phyloP scores from a whole-genome alignment of 2,329 filamentous ascomycete genomes.

The Ophioceras dolichostomum region DNA sequence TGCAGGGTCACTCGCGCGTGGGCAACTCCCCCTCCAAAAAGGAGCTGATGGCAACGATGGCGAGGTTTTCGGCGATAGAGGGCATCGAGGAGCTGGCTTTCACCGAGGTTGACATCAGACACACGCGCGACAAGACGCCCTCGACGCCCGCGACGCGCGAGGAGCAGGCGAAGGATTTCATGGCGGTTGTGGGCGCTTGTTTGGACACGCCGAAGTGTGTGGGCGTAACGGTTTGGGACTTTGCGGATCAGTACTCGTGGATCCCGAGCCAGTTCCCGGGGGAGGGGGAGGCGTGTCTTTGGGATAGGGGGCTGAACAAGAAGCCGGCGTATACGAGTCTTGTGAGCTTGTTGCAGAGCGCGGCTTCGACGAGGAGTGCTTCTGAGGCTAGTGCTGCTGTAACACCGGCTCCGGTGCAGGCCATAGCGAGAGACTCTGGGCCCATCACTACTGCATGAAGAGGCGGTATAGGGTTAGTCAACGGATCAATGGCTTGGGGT shows the following conservation, averaged over 20 bases:
- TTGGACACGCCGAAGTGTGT: slow-evolving; percentile 24
- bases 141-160: slow-evolving; percentile 23
- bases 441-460: too few relatives aligned
- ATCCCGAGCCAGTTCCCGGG: slow-evolving; percentile 22
- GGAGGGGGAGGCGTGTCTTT: slow-evolving; percentile 25
- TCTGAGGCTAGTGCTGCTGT: too few relatives aligned
- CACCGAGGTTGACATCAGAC: slow-evolving; percentile 38
- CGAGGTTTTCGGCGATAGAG: slow-evolving; percentile 24
- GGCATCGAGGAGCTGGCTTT: slow-evolving; percentile 32
- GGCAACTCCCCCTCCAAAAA: slow-evolving; percentile 25
- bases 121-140: slow-evolving; percentile 25
- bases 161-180: slow-evolving; percentile 36
- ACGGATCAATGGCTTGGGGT: too few relatives aligned
- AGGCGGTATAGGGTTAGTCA: too few relatives aligned
- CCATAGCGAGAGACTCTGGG: too few relatives aligned
- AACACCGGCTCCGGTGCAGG: neutral
- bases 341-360: neutral
- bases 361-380: neutral
- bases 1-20: slow-evolving; percentile 37
- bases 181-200: slow-evolving; percentile 22
- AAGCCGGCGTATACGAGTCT: slow-evolving; percentile 28
- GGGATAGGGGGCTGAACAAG: slow-evolving; percentile 20
- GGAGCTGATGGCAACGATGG: slow-evolving; percentile 22
- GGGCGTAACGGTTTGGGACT: slow-evolving; percentile 31
- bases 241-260: slow-evolving; percentile 21